Evolutionary conservation across 768 basidiomycete genomes (phyloP).

Genomic region (Trametopsis cervina): DNA sequence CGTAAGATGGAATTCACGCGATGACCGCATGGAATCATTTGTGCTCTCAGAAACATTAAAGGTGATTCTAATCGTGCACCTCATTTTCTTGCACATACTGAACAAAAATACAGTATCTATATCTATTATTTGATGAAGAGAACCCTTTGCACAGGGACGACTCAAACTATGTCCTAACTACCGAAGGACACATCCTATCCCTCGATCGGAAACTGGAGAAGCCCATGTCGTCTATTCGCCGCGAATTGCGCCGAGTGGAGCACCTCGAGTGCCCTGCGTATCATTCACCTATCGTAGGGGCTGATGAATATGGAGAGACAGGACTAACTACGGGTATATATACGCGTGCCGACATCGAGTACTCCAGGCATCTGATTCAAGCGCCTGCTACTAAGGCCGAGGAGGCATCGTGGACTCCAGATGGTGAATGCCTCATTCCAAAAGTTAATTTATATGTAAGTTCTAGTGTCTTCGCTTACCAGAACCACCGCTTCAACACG

Average conservation of each 20-base stretch:
- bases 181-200: conserved; percentile 86
- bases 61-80: too few species aligned
- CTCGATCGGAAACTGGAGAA: conserved; percentile 51
- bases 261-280: conserved; percentile 74
- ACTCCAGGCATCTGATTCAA: conserved; percentile 66
- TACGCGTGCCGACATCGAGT: conserved; percentile 71
- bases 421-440: conserved; percentile 75
- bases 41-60: conserved; percentile 90
- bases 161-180: conserved; percentile 88
- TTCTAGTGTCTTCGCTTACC: conserved; percentile 8
- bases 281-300: conserved; percentile 33
- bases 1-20: conserved; percentile 66
- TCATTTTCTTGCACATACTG: conserved; percentile 3
- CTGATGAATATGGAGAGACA: conserved; percentile 24
- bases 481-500: conserved; percentile 1
- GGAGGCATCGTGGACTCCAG: conserved; percentile 51
- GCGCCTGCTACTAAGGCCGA: conserved; percentile 42
- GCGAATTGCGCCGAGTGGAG: conserved; percentile 55
- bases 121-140: conserved; percentile 83
- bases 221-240: conserved; percentile 50
- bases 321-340: conserved; percentile 66
- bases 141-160: conserved; percentile 69
- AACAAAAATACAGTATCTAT: conserved; percentile 78
- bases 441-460: conserved; percentile 62
- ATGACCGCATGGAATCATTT: conserved; percentile 98